Base-by-base conservation (phyloP, 768 basidiomycete species). In the Roridomyces roridus region DNA sequence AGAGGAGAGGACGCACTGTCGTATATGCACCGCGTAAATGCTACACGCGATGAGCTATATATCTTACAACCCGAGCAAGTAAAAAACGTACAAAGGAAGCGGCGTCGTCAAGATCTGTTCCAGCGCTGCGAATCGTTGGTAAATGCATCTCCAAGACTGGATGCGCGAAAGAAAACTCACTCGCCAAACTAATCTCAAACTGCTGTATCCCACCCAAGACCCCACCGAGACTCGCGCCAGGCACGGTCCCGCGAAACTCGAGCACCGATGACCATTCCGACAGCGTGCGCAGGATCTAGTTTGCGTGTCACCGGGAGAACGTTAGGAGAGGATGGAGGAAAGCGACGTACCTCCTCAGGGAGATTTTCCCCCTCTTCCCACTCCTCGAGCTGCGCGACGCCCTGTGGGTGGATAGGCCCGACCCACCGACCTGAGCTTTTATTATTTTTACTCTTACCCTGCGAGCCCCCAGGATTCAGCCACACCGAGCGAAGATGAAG, bases 61-160 rank as follows among this genome's bases (percentile, higher is more conserved):
- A 46, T 28, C 25, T 20, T 18, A 21, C 18, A 14, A 28, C 15
- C 28, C 17, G 31, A 23, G 42, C 21, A 51, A 29, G 37, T 17
- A 51, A 31, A 21, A 21, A 5, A 77, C 86, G 65, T 62, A 87
- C 86, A 86, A 85, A 28, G 86, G 87, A 31, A 88, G 65, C 1
- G 86, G 86, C 0, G 85, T 88, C 0, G 86, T 86, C 51, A 89
- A 61, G 44, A 86, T 85, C 25, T 76, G 73, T 67, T 88, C 87
- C 48, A 87, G 68, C 6, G 77, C 84, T 86, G 28, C 6, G 28
- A 49, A 5, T 12, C 46, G 2, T n/a, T n/a, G n/a, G n/a, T n/a
- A 48, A 55, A 11, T 55, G 42, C 10, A n/a, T n/a, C 43, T 17
- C 8, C 31, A 29, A 14, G 20, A 23, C 35, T 31, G 6, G 4